Evolutionary conservation across 2,329 filamentous ascomycete species (phyloP), one percentile per base, ranked within the genome.

Genomic region (Phoma sp.): DNA sequence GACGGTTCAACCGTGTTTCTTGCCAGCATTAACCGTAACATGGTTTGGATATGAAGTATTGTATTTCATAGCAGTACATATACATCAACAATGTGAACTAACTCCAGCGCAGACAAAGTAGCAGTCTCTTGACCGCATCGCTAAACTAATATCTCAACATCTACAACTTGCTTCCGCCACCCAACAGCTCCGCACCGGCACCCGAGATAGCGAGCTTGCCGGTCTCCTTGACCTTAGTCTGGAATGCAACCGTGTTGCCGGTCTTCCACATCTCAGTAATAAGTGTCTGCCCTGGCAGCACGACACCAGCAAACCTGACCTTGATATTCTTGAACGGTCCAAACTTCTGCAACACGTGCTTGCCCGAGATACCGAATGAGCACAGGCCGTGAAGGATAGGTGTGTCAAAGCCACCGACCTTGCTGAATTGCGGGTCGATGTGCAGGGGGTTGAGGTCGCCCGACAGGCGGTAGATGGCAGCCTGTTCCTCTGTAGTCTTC

Each of bases 321-420:
- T 96, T 96, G 79, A 96, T 87, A 79, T 92, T 96, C 84, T 91
- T 92, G 79, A 89, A 92, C 30, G 84, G 78, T 4, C 95, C 95
- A 69, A 87, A 98, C 60, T 83, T 88, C 77, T 92, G 85, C 74
- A 93, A 89, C 32, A 99, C 87, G 56, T 93, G 92, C 83, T 96
- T 97, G 61, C 89, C 91, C 14, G 91, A 88, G 62, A 98, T 86
- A 65, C 95, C 95, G 69, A 99, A 93, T 74, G 88, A 95, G 84
- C 92, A 96, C 30, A 99, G 86, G n/a, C 95, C 95, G 80, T 99
- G 95, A 47, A 99, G 82, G 73, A 99, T 99, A 11, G 95, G 95
- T 23, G 82, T 86, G 79, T 95, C 90, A 86, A 99, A 99, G 55
- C 95, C 95, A 55, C 93, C 95, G 66, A 96, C 88, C 81, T 95